Base-by-base conservation (phyloP, 805 yeast genomes). In the Cyberlindnera subsufficiens region DNA sequence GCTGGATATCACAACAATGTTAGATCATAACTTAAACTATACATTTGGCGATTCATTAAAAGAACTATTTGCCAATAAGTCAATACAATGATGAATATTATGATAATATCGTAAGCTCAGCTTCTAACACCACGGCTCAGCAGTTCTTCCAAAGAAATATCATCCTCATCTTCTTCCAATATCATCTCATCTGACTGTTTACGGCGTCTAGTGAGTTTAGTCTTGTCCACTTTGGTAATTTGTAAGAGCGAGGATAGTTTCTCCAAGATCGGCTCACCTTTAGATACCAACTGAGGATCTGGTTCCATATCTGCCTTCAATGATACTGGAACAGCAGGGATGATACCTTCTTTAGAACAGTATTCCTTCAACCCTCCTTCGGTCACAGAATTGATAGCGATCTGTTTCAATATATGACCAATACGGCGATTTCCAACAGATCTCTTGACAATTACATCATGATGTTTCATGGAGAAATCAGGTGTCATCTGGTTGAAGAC, bases 321-420 rank as follows among this genome's bases (percentile, higher is more conserved):
- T 15, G 47, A 45, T 14, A 52, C 51, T 1, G 64, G 60, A 9
- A 61, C 42, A 15, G 57, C 59, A 15, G 67, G 59, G 38, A 65
- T 46, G 8, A 52, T 46, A 29, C 56, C 52, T 4, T 45, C 47
- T 13, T 41, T 17, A 6, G 37, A 27, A 14, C 49, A 43, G n/a
- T 47, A 43, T 3, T 51, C 52, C n/a, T 45, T 36, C 6, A 52
- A n/a, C 1, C 42, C 42, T 3, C 42, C 44, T 11, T 31, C 15
- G 4, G 30, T 14, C 0, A 50, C 19, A 1, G 50, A 32, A 7
- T 49, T 42, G 6, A 54, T 39, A 4, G 50, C 46, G 2, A 53
- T 37, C 18, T 43, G 46, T 25, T 49, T 50, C 25, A 53, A 18
- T 1, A 51, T 46, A 15, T 46, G 45, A 37, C 51, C 45, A 4